A percentile compares a stretch with the other conserved stretches of the same genome.
These are phyloP conservation scores for Kingdonia uniflora DNA, from an alignment of 164 flowering plant species.

Conservation along the genomic window DNA sequence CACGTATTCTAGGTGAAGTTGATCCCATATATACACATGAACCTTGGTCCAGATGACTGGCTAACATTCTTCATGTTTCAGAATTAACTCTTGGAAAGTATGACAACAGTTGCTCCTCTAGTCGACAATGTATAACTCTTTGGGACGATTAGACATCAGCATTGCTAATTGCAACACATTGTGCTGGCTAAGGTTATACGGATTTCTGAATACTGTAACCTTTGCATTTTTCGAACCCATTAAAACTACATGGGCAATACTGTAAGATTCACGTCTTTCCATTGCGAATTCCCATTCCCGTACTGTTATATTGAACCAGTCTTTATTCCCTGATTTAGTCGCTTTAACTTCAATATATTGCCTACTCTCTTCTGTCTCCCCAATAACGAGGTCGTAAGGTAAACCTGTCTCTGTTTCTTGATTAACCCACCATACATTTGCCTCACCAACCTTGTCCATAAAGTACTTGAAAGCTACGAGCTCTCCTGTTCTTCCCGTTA, in stretches of 20 bases:
- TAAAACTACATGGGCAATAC: conserved; percentile 59
- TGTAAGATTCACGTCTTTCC: conserved; percentile 68
- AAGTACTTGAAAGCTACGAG: conserved; percentile 59
- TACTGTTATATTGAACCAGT: conserved; percentile 63
- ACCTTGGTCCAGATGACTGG: no score
- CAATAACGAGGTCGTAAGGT: conserved; percentile 67
- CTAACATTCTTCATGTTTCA: no score
- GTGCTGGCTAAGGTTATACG: conserved; percentile 42
- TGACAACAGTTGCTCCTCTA: no score
- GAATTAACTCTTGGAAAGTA: no score
- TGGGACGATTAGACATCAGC: conserved; percentile 35
- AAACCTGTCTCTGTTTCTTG: conserved; percentile 60
- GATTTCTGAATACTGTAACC: conserved; percentile 55
- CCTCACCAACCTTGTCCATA: conserved; percentile 19
- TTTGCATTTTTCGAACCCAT: conserved; percentile 30
- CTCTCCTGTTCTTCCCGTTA: conserved; percentile 74
- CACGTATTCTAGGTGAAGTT: no score
- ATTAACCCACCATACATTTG: conserved; percentile 68
- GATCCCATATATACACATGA: no score
- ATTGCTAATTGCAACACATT: conserved; percentile 48
- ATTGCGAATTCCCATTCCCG: conserved; percentile 84
- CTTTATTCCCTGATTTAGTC: conserved; percentile 57
- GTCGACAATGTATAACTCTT: conserved; percentile 3
- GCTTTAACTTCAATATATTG: conserved; percentile 89
- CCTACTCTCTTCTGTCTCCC: conserved; percentile 20